A percentile compares a stretch with the other conserved stretches of the same genome.
Conservation (phyloP, 768 basidiomycete species). For the Leccinum disarticulatum region DNA sequence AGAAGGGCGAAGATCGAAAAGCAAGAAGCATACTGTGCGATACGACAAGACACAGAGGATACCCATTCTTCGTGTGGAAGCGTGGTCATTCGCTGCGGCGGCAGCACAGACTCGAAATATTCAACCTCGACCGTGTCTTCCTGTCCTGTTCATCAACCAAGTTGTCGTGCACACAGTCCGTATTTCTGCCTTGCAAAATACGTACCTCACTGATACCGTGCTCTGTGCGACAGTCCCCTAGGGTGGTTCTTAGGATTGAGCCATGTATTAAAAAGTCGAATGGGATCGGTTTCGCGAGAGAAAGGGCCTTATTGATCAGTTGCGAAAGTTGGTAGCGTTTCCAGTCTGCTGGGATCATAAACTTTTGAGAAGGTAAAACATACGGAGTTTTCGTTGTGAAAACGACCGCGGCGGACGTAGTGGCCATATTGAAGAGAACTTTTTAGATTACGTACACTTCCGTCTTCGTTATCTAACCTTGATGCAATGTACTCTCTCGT, state of each 20-base stretch:
- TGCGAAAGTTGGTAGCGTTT: slow-evolving; percentile 95
- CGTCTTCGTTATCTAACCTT: too few species aligned
- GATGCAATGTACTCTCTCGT: background rate
- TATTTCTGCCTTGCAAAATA: background rate
- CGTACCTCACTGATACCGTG: slow-evolving; percentile 69
- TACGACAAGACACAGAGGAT: slow-evolving; percentile 39
- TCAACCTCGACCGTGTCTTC: slow-evolving; percentile 92
- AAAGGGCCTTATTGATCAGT: slow-evolving; percentile 91
- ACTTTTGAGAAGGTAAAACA: slow-evolving; percentile 62
- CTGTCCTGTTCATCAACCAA: slow-evolving; percentile 36
- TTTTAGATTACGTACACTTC: too few species aligned
- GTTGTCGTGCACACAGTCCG: background rate
- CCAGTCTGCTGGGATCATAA: slow-evolving; percentile 90
- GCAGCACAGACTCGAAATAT: slow-evolving; percentile 87
- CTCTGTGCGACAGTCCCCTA: slow-evolving; percentile 75
- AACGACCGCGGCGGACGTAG: slow-evolving; percentile 14
- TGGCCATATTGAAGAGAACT: background rate
- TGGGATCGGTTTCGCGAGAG: slow-evolving; percentile 70
- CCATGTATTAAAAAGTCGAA: slow-evolving; percentile 92
- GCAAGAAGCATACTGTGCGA: slow-evolving; percentile 15
- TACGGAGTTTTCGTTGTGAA: slow-evolving; percentile 24
- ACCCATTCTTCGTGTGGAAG: slow-evolving; percentile 95
- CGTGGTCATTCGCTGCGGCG: slow-evolving; percentile 77
- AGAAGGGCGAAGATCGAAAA: background rate
- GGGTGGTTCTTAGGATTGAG: slow-evolving; percentile 67